Evolutionary conservation across 2,329 filamentous ascomycete genomes (phyloP).

Genomic region (Byssothecium circinans): DNA sequence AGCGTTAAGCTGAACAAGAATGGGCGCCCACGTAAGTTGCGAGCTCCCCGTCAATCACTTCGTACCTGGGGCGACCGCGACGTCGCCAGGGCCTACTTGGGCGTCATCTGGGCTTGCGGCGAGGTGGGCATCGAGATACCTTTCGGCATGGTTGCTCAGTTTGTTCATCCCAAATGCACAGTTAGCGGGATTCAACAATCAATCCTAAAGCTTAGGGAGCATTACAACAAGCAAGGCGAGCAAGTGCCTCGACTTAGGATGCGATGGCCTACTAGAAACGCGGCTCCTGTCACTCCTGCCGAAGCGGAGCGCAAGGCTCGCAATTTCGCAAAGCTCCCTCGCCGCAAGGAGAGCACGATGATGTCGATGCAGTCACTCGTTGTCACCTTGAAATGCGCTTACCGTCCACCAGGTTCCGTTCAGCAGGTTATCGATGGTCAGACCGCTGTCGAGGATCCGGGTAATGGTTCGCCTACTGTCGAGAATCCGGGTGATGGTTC

Average conservation of each 20-base stretch:
- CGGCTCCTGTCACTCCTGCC: not conserved
- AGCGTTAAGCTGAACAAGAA: slow-evolving; percentile 26
- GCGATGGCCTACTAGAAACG: slow-evolving; percentile 10
- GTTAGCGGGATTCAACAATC: slow-evolving; percentile 38
- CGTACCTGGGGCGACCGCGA: slow-evolving; percentile 35
- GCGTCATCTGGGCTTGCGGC: slow-evolving; percentile 35
- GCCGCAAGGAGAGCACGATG: slow-evolving; percentile 1
- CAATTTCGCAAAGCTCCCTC: slow-evolving; percentile 1
- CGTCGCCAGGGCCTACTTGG: slow-evolving; percentile 30
- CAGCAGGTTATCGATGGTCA: no score
- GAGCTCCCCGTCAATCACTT: slow-evolving; percentile 31
- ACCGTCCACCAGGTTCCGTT: not conserved
- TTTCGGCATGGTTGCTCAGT: slow-evolving; percentile 31
- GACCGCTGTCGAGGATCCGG: no score
- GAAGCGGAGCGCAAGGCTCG: not conserved
- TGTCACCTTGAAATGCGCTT: slow-evolving; percentile 1
- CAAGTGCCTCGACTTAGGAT: slow-evolving; percentile 8
- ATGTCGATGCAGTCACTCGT: not conserved
- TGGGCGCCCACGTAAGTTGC: slow-evolving; percentile 31
- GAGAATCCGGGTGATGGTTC: no score
- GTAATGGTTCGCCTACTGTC: no score
- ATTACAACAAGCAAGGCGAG: slow-evolving; percentile 4
- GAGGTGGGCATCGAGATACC: slow-evolving; percentile 32
- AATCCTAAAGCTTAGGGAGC: slow-evolving; percentile 32
- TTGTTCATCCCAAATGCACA: slow-evolving; percentile 26